Percentiles rank a stretch among this genome's conserved stretches.
Evolutionary conservation across 1,284 basidiomycete genomes (phyloP).

Genomic region (Moniliella sp.): DNA sequence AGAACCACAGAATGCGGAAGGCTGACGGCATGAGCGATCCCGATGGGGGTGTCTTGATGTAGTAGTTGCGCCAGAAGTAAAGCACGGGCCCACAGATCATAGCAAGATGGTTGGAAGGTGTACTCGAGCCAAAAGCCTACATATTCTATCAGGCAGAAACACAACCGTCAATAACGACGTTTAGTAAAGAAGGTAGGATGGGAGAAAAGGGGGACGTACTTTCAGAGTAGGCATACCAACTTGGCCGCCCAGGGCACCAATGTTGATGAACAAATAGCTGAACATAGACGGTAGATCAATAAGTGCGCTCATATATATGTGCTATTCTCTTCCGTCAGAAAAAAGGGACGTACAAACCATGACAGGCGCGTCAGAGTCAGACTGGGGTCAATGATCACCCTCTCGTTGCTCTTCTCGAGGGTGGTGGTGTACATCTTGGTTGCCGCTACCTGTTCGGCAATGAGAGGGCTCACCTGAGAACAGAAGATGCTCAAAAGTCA

Average conservation of each 20-base stretch:
- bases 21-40: conserved; percentile 57
- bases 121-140: conserved; percentile 33
- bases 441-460: conserved; percentile 38
- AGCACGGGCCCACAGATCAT: conserved; percentile 45
- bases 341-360: too few species aligned
- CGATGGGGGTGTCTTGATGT: conserved; percentile 48
- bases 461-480: too few species aligned
- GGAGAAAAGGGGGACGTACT: too few species aligned
- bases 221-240: conserved; percentile 36
- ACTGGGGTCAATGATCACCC: conserved; percentile 58
- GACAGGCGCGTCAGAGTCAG: conserved; percentile 40
- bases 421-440: conserved; percentile 11
- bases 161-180: too few species aligned
- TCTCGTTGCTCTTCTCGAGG: conserved; percentile 46
- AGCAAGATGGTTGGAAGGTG: conserved; percentile 38
- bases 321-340: too few species aligned
- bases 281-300: conserved; percentile 1
- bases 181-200: too few species aligned
- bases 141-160: too few species aligned
- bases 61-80: conserved; percentile 45
- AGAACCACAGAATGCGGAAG: conserved; percentile 25
- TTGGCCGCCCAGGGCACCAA: conserved; percentile 30
- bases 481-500: too few species aligned
- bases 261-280: conserved; percentile 42
- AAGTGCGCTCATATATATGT: too few species aligned